These are phyloP conservation scores for Cyclotella sp. DNA, from an alignment of 108 stramenopile species.

Conservation along the genomic window DNA sequence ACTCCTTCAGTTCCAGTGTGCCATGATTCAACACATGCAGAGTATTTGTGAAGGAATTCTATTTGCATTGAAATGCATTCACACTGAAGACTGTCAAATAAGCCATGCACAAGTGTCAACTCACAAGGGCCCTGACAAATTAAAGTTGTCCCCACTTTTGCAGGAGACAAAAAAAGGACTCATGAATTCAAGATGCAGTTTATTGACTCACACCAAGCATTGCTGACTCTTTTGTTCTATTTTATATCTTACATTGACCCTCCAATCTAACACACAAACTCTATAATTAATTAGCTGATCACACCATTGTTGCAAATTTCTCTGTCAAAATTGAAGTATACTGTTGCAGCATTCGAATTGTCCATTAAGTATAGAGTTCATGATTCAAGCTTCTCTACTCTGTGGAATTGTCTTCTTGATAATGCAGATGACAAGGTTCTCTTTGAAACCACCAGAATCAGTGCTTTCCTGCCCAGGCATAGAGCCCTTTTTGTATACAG, in stretches of 20 bases:
- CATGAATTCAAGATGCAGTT: background rate
- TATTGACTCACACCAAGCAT: background rate
- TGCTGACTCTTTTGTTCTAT: background rate
- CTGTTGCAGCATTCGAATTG: slow-evolving; percentile 1
- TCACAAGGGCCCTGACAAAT: background rate
- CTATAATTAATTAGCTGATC: background rate
- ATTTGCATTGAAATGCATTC: slow-evolving; percentile 14
- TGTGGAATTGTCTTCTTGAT: slow-evolving; percentile 43
- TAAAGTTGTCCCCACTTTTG: background rate
- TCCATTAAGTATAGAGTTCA: slow-evolving; percentile 29
- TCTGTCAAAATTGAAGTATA: slow-evolving; percentile 14
- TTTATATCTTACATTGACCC: background rate
- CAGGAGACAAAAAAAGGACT: background rate
- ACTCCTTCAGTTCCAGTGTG: slow-evolving; percentile 44
- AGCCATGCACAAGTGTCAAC: background rate
- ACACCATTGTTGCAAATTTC: background rate
- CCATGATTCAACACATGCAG: slow-evolving; percentile 42
- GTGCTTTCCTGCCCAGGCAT: too few species aligned
- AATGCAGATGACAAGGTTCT: slow-evolving; percentile 26
- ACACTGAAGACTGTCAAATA: slow-evolving; percentile 12
- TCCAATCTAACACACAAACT: background rate
- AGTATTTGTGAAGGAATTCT: slow-evolving; percentile 26
- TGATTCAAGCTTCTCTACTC: slow-evolving; percentile 17
- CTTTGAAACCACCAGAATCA: background rate
- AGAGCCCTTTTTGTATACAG: too few species aligned